Evolutionary conservation across 148 eudicot genomes (phyloP).

Genomic region (Cornus florida): DNA sequence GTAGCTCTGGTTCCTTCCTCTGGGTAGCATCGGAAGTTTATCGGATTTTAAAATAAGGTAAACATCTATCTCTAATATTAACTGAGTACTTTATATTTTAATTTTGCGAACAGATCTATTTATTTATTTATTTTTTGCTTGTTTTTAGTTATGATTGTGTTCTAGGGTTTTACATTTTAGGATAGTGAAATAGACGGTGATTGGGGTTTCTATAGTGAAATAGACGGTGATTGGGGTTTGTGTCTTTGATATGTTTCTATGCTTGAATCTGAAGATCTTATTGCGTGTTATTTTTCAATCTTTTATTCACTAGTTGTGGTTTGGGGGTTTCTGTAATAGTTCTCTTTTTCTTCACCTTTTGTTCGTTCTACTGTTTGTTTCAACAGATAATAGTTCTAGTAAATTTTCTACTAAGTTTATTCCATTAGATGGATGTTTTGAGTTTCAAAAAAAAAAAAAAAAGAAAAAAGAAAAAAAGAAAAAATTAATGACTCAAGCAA

Average conservation of each 20-base stretch:
- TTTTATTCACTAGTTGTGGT: not conserved
- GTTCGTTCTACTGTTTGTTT: not conserved
- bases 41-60: conserved; percentile 3
- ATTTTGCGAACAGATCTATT: not conserved
- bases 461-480: not conserved
- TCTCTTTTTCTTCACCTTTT: not conserved
- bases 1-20: not conserved
- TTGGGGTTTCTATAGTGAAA: not conserved
- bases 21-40: not conserved
- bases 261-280: not conserved
- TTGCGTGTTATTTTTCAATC: not conserved
- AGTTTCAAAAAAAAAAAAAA: not conserved
- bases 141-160: not conserved
- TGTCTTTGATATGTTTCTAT: not conserved
- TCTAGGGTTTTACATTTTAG: conserved; percentile 6
- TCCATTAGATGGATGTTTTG: not conserved
- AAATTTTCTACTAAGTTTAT: too few species aligned
- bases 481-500: too few species aligned
- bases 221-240: not conserved
- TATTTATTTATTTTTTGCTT: too few species aligned
- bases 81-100: not conserved
- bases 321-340: conserved; percentile 4
- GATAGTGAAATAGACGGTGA: not conserved
- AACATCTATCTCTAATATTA: not conserved
- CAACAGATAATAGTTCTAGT: not conserved